Conservation (phyloP, 2,329 filamentous ascomycete genomes). For the Aspergillus candidus region DNA sequence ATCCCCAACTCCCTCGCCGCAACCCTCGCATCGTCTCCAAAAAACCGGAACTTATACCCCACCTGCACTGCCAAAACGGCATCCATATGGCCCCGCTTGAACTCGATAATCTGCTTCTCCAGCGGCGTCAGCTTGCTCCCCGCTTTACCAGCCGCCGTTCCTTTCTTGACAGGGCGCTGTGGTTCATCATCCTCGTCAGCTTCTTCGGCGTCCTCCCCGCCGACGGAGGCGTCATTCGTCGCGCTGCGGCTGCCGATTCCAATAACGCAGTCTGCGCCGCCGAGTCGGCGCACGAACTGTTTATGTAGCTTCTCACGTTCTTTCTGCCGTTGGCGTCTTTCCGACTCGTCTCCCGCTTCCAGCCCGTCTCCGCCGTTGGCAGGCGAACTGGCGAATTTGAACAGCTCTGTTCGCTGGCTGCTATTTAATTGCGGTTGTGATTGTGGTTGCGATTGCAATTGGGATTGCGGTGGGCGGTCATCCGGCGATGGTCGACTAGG, state of each 20-base stretch:
- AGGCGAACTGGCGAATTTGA: slow-evolving; percentile 52
- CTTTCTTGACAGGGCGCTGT: slow-evolving; percentile 41
- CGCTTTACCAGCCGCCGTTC: slow-evolving; percentile 58
- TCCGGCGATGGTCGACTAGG: too few species aligned
- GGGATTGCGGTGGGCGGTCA: not conserved
- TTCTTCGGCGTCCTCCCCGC: slow-evolving; percentile 55
- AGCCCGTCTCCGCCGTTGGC: slow-evolving; percentile 33
- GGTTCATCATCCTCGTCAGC: slow-evolving; percentile 50
- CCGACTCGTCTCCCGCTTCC: slow-evolving; percentile 31
- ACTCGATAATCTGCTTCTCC: slow-evolving; percentile 87
- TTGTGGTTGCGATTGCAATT: slow-evolving; percentile 7
- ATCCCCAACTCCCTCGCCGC: slow-evolving; percentile 90
- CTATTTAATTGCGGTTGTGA: slow-evolving; percentile 27
- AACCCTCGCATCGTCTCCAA: slow-evolving; percentile 85
- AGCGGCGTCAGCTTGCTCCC: slow-evolving; percentile 86
- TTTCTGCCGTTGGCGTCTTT: slow-evolving; percentile 49
- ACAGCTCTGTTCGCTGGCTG: slow-evolving; percentile 52
- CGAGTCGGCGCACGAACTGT: slow-evolving; percentile 85
- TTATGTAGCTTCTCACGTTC: slow-evolving; percentile 68
- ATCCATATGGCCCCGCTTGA: slow-evolving; percentile 86
- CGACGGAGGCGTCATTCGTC: slow-evolving; percentile 49
- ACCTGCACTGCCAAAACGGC: slow-evolving; percentile 89
- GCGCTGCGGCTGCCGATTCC: slow-evolving; percentile 54
- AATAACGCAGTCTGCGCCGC: slow-evolving; percentile 72
- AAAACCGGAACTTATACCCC: slow-evolving; percentile 96